Base-by-base conservation (phyloP, 371 early-diverging fungal genomes). In the Syncephalastrum monosporum region DNA sequence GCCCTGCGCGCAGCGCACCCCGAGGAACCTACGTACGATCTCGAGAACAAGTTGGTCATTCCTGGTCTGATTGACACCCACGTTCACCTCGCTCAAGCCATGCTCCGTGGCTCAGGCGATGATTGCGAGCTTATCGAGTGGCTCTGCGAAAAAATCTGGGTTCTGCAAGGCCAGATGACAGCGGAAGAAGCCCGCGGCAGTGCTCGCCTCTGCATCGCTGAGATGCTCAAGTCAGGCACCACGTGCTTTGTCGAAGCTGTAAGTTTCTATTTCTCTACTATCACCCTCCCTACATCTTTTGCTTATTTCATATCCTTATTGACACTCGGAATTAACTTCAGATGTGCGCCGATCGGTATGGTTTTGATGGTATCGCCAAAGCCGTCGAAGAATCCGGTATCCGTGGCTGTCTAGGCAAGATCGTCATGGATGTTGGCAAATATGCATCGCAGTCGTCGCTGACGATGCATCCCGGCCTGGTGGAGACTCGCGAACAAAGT, bases 381-480 rank as follows among this genome's bases (percentile, higher is more conserved):
- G 65, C 65, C 3, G 65, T 65, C 19, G 59, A 61, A 44, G 61
- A 61, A 47, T 61, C 62, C 45, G 61, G 67, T 56, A 66, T 66
- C 29, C 57, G 61, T 29, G 67, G 55, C 45, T 61, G 63, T 24
- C 15, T 62, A 41, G 61, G 62, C 42, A 66, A 61, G 23, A 66
- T 61, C 17, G 61, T 61, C 41, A 61, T 66, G 67, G 62, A 66
- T n/a, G 56, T 66, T 16, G 65, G 65, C 61, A 65, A 56, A 13
- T 65, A 65, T 47, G 65, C 65, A 24, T 56, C 61, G 10, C 57
- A 65, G 41, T 33, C 55, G 6, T 57, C 65, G 12, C 57, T 51
- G 33, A 33, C 61, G 12, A 65, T 65, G 65, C 65, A 65, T n/a
- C 57, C 57, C 15, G 65, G 65, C 14, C 25, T 65, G 15, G 51